Evolutionary conservation across 257 asterid genomes (phyloP).

Genomic region (Nicotiana attenuata): DNA sequence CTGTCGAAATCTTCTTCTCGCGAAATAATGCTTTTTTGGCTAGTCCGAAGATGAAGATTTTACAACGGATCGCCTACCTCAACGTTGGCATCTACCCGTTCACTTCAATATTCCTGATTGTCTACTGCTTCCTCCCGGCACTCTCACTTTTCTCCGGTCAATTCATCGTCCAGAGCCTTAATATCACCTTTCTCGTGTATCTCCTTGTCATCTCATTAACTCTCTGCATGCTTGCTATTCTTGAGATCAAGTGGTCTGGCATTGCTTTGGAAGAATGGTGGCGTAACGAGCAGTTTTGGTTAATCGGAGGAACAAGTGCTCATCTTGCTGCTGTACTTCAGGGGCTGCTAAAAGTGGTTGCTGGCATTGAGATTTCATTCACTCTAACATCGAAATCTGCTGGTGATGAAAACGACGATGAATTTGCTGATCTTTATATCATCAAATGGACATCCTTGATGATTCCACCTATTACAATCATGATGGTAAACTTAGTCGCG

Average conservation of each 20-base stretch:
- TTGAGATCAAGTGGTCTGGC: constrained; percentile 84
- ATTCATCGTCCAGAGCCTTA: constrained; percentile 59
- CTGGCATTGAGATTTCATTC: constrained; percentile 81
- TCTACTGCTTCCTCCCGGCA: constrained; percentile 87
- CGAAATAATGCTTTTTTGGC: constrained; percentile 73
- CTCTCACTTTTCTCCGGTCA: constrained; percentile 79
- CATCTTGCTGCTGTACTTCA: constrained; percentile 87
- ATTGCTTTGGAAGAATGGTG: constrained; percentile 82
- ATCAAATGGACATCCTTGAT: constrained; percentile 66
- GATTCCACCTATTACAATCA: constrained; percentile 70
- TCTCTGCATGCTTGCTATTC: constrained; percentile 55
- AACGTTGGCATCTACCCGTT: constrained; percentile 84
- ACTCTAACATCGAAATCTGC: constrained; percentile 71
- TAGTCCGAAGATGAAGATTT: constrained; percentile 62
- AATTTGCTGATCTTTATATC: constrained; percentile 58
- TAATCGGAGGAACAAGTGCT: constrained; percentile 86
- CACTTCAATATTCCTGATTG: constrained; percentile 71
- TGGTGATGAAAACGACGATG: constrained; percentile 68
- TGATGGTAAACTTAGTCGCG: constrained; percentile 69
- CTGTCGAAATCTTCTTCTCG: constrained; percentile 84
- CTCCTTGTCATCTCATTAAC: constrained; percentile 66
- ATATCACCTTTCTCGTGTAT: constrained; percentile 64
- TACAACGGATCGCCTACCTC: constrained; percentile 73
- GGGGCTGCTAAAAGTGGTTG: constrained; percentile 75
- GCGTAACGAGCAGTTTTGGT: constrained; percentile 89